Evolutionary conservation across 2,329 filamentous ascomycete genomes (phyloP).

Genomic region (Claviceps sorghi): DNA sequence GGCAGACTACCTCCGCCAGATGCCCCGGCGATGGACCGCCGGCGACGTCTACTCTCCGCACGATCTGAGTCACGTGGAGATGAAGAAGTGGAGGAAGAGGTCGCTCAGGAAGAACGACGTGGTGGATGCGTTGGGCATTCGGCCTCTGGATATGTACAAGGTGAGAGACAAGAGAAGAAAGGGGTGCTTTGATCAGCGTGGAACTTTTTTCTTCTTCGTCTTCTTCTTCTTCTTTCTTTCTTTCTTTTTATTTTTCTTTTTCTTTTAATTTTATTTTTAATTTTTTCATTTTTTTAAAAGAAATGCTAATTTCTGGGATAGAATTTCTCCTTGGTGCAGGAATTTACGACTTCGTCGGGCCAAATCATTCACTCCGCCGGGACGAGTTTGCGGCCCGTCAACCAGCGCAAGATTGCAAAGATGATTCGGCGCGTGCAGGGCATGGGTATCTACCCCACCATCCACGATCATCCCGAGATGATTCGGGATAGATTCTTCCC

Average conservation of each 20-base stretch:
- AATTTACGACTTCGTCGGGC: slow-evolving; percentile 74
- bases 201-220: neutral
- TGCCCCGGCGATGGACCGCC: slow-evolving; percentile 53
- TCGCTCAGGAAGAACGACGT: slow-evolving; percentile 50
- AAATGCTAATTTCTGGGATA: slow-evolving; percentile 20
- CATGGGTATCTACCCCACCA: slow-evolving; percentile 80
- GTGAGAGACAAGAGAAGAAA: slow-evolving; percentile 29
- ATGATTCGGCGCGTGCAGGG: slow-evolving; percentile 80
- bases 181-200: neutral
- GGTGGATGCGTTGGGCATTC: slow-evolving; percentile 65
- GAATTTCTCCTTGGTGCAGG: slow-evolving; percentile 87
- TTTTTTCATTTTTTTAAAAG: too few species aligned
- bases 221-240: neutral
- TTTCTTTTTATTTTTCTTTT: too few species aligned
- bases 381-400: slow-evolving; percentile 72
- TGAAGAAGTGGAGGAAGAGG: slow-evolving; percentile 60
- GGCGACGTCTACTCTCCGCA: slow-evolving; percentile 88
- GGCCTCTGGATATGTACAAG: slow-evolving; percentile 77
- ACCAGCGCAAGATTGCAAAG: slow-evolving; percentile 88
- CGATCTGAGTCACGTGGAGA: slow-evolving; percentile 65
- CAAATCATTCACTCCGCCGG: slow-evolving; percentile 63
- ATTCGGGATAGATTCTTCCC: slow-evolving; percentile 32
- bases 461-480: slow-evolving; percentile 78
- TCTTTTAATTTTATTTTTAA: too few species aligned
- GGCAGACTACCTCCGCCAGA: slow-evolving; percentile 45